Percentiles rank a stretch among this genome's conserved stretches.
Evolutionary conservation across 345 rosid genomes (phyloP).

Genomic region (Anastatica hierochuntica): DNA sequence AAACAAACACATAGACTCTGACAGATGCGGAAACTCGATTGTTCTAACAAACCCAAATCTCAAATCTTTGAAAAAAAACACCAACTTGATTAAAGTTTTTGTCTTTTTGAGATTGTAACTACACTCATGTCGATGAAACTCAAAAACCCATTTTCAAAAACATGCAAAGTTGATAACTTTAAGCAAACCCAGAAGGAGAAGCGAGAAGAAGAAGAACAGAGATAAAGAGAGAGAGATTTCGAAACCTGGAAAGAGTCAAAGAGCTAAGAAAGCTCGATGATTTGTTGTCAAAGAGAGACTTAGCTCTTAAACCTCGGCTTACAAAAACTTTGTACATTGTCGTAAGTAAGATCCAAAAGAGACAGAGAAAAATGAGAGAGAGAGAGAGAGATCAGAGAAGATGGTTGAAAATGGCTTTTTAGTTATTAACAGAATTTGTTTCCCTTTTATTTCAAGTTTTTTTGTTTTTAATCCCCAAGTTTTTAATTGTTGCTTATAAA

Average conservation of each 20-base stretch:
- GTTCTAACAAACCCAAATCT: neutral
- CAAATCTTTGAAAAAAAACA: conserved; percentile 9
- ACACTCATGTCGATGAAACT: neutral
- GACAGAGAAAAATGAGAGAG: too few relatives aligned
- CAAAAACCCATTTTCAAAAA: neutral
- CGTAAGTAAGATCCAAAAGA: conserved; percentile 22
- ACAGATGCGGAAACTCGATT: conserved; percentile 16
- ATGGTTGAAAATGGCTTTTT: too few relatives aligned
- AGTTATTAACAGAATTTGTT: neutral
- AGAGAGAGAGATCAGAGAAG: too few relatives aligned
- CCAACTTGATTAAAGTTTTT: conserved; percentile 21
- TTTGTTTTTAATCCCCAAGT: neutral
- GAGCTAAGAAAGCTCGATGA: conserved; percentile 25
- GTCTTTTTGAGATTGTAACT: too few relatives aligned
- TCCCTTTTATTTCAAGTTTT: neutral
- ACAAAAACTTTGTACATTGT: conserved; percentile 39
- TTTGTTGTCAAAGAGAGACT: conserved; percentile 31
- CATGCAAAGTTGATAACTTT: too few relatives aligned
- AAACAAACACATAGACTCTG: too few relatives aligned
- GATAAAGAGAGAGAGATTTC: neutral
- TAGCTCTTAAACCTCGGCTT: conserved; percentile 29
- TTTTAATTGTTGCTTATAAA: neutral
- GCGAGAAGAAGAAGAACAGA: too few relatives aligned
- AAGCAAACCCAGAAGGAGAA: too few relatives aligned
- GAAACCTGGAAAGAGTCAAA: conserved; percentile 38